These are phyloP conservation scores for Phlegmacium glaucopus DNA, from an alignment of 768 basidiomycete species.

Conservation along the genomic window DNA sequence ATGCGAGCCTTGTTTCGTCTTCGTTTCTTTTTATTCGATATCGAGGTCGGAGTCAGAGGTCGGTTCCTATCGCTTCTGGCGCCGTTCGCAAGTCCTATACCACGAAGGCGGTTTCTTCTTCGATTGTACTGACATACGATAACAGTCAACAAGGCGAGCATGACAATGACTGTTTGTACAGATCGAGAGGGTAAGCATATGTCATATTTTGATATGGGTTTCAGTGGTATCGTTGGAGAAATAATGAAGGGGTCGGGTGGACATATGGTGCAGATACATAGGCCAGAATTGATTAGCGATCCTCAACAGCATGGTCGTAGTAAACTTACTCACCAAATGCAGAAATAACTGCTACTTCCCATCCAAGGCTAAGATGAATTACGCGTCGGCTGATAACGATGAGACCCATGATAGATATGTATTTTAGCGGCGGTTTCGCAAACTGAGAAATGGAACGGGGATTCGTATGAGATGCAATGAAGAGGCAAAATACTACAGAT, in stretches of 20 bases:
- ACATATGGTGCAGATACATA: no score
- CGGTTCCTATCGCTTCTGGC: constrained; percentile 3
- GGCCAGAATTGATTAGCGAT: no score
- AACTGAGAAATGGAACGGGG: neutral
- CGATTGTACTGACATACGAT: constrained; percentile 22
- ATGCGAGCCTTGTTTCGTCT: neutral
- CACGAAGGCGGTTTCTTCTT: constrained; percentile 16
- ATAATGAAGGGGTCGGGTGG: neutral
- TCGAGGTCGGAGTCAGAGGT: constrained; percentile 2
- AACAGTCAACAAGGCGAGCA: constrained; percentile 22
- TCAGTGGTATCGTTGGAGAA: neutral
- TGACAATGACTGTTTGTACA: constrained; percentile 18
- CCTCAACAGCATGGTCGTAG: neutral
- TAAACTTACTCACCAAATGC: constrained; percentile 29
- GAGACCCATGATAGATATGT: neutral
- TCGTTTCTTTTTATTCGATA: constrained; percentile 9
- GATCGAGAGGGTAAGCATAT: neutral
- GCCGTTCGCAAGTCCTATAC: constrained; percentile 1
- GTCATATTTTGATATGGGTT: no score
- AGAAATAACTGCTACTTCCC: constrained; percentile 35
- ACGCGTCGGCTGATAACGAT: constrained; percentile 23
- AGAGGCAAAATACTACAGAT: no score
- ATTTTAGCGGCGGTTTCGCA: no score
- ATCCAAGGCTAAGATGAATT: constrained; percentile 31
- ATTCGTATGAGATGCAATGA: neutral